Evolutionary conservation across 2,329 filamentous ascomycete genomes (phyloP), one percentile per base, ranked within the genome.

Genomic region (Alternaria dauci): DNA sequence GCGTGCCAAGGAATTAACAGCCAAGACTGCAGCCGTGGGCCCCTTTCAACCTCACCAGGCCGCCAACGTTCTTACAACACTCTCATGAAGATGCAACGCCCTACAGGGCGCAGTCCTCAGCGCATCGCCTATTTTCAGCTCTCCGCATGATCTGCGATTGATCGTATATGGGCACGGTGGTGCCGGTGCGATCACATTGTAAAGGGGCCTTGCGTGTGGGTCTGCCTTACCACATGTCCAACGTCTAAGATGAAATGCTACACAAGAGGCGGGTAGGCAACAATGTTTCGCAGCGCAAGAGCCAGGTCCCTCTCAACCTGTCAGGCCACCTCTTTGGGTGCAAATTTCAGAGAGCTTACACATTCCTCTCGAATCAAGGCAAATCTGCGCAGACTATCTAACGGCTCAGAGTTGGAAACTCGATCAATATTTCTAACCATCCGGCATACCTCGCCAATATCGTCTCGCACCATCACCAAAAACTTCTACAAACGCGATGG

Each of bases 1-100:
- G 11, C 36, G 23, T 14, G 20, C 38, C 46, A 26, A 47, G 34
- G 23, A 30, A 25, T 41, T 23, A 25, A 42, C 50, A 46, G 25
- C 12, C 36, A 46, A 44, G 50, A 34, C 52, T 50, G 14, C 20
- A 23, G 20, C 44, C 20, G 20, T 23, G 20, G 20, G 4, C 20
- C 11, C 23, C 44, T n/a, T 30, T 32, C 55, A 52, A 43, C 55
- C 50, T 55, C 42, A 32, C 42, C 41, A 53, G 18, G 23, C 50
- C 41, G 8, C 26, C 50, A 34, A 20, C 50, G 32, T 50, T 11
- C 25, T 42, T n/a, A 30, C 5, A 14, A 16, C 25, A 39, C 23
- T 58, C 42, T 55, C 42, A 55, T 50, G 11, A 55, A 58, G 42
- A 41, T 42, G 28, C 42, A 53, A 47, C 50, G 50, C 46, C 46